Evolutionary conservation across 1,284 basidiomycete genomes (phyloP).

Genomic region (Trametes sp.): DNA sequence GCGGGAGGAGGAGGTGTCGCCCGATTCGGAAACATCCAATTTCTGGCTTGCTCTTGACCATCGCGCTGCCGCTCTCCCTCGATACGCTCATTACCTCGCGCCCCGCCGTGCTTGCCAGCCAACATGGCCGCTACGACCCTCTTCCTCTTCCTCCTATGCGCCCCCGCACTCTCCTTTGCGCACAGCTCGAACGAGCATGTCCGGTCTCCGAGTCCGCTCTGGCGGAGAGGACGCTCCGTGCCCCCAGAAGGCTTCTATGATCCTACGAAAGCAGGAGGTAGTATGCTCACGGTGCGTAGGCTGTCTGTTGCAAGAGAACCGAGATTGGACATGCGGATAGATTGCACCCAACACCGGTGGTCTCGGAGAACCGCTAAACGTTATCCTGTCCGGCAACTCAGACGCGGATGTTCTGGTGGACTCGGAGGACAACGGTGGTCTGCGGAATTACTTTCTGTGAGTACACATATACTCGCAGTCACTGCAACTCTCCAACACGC

Average conservation of each 20-base stretch:
- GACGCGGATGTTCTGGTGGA: conserved; percentile 77
- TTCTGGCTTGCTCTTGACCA: conserved; percentile 21
- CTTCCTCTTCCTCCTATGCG: conserved; percentile 37
- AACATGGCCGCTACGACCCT: conserved; percentile 38
- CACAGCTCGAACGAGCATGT: conserved; percentile 14
- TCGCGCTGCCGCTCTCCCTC: conserved; percentile 17
- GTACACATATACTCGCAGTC: conserved; percentile 31
- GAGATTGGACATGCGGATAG: conserved; percentile 6
- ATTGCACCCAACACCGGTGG: conserved; percentile 68
- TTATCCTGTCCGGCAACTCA: conserved; percentile 85
- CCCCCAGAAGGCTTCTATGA: conserved; percentile 53
- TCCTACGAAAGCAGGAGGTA: conserved; percentile 51
- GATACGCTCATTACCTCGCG: conserved; percentile 27
- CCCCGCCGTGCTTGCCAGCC: conserved; percentile 32
- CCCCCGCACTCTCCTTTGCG: conserved; percentile 33
- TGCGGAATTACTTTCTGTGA: conserved; percentile 81
- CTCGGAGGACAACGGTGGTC: conserved; percentile 68
- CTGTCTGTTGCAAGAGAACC: background rate
- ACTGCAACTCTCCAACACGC: conserved; percentile 10
- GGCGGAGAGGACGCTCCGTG: conserved; percentile 36
- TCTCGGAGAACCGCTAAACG: conserved; percentile 90
- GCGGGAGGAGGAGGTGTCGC: conserved; percentile 1
- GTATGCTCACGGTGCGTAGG: conserved; percentile 54
- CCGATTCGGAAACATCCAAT: conserved; percentile 19
- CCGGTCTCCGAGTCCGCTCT: conserved; percentile 32